Evolutionary conservation across 2,329 filamentous ascomycete genomes (phyloP).

Genomic region (Diaporthe sp.): DNA sequence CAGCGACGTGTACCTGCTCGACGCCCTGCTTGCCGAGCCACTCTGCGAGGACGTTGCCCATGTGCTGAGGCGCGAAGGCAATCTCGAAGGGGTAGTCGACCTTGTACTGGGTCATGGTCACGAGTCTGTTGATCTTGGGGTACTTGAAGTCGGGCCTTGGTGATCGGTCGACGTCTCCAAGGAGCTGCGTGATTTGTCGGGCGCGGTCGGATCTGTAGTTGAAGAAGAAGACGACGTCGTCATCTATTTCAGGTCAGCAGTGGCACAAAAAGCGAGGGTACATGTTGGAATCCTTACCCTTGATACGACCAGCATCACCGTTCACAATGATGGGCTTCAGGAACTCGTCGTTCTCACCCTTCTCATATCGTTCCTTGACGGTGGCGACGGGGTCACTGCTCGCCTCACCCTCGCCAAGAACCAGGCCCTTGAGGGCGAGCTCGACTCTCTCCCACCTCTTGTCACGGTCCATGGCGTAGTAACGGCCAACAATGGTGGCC

Average conservation of each 20-base stretch:
- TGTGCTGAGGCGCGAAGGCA: slow-evolving; percentile 93
- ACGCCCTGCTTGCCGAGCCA: slow-evolving; percentile 92
- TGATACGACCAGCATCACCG: slow-evolving; percentile 86
- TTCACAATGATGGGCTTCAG: slow-evolving; percentile 96
- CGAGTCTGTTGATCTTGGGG: slow-evolving; percentile 85
- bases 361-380: slow-evolving; percentile 88
- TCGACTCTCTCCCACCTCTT: slow-evolving; percentile 99
- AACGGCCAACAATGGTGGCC: slow-evolving; percentile 93
- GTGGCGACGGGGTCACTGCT: slow-evolving; percentile 87
- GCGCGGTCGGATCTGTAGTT: slow-evolving; percentile 99
- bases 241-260: slow-evolving; percentile 67
- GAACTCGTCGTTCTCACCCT: slow-evolving; percentile 96
- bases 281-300: slow-evolving; percentile 70
- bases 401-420: slow-evolving; percentile 88
- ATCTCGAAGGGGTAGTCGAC: slow-evolving; percentile 91
- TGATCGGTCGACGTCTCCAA: slow-evolving; percentile 93
- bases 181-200: slow-evolving; percentile 93
- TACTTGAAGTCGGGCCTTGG: slow-evolving; percentile 92
- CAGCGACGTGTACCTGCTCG: slow-evolving; percentile 95
- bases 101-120: slow-evolving; percentile 99
- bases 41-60: slow-evolving; percentile 98
- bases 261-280: neutral
- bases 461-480: slow-evolving; percentile 99
- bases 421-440: slow-evolving; percentile 87
- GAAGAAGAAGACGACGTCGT: slow-evolving; percentile 99